phyloP scores from a whole-genome alignment of 345 rosid genomes.

The Sisymbrium altissimum region DNA sequence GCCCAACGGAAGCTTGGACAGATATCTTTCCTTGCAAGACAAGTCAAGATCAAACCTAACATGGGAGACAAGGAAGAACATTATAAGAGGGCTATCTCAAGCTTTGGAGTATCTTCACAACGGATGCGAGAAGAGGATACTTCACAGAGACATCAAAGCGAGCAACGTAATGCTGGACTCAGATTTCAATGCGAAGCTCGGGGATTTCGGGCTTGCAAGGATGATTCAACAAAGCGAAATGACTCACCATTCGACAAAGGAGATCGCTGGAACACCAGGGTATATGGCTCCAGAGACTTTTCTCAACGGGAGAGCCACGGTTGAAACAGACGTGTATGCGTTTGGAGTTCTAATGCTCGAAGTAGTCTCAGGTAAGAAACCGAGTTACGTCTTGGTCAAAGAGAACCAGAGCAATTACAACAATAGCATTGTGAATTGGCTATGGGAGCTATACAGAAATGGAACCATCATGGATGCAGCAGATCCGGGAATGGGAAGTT shows the following conservation, averaged over 20 bases:
- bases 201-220: constrained; percentile 82
- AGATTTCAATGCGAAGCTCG: constrained; percentile 49
- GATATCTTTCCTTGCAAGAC: constrained; percentile 37
- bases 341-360: constrained; percentile 65
- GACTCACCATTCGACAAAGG: constrained; percentile 71
- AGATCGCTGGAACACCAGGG: constrained; percentile 68
- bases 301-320: constrained; percentile 54
- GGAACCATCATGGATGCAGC: constrained; percentile 49
- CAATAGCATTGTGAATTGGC: constrained; percentile 57
- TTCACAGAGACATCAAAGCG: constrained; percentile 67
- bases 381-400: constrained; percentile 31
- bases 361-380: constrained; percentile 60
- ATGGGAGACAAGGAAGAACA: constrained; percentile 52
- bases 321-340: constrained; percentile 65
- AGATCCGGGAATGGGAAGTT: constrained; percentile 45
- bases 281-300: constrained; percentile 87
- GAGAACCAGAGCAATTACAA: constrained; percentile 36
- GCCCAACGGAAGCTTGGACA: constrained; percentile 72
- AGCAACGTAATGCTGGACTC: constrained; percentile 81
- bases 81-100: constrained; percentile 54
- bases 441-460: constrained; percentile 61
- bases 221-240: constrained; percentile 52
- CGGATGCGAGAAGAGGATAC: constrained; percentile 60
- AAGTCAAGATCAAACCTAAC: constrained; percentile 32
- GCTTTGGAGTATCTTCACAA: constrained; percentile 74